These are phyloP conservation scores for Cyberlindnera americana DNA, from an alignment of 805 yeast species.

Conservation along the genomic window DNA sequence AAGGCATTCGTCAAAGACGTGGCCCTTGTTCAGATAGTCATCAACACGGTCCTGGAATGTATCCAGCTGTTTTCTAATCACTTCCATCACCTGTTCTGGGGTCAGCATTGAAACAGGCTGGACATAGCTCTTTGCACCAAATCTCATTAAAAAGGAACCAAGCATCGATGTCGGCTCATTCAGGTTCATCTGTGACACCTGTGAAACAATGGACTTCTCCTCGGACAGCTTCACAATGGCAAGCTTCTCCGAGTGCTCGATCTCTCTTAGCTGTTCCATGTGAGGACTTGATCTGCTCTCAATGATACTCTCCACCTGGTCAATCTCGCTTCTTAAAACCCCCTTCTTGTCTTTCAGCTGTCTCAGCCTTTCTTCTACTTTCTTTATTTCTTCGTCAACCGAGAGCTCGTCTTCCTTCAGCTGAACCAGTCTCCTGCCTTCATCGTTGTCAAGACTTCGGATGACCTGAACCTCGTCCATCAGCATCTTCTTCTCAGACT, in stretches of 20 bases:
- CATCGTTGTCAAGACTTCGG: conserved; percentile 34
- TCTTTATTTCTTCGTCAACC: conserved; percentile 36
- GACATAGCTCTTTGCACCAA: conserved; percentile 12
- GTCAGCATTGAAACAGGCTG: conserved; percentile 5
- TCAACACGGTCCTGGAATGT: conserved; percentile 17
- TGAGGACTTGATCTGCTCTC: conserved; percentile 45
- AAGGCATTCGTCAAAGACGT: conserved; percentile 15
- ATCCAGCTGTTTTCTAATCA: conserved; percentile 21
- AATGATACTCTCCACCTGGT: conserved; percentile 42
- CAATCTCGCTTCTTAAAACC: conserved; percentile 36
- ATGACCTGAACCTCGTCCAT: conserved; percentile 35
- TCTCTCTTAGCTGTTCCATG: conserved; percentile 36
- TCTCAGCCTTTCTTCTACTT: conserved; percentile 32
- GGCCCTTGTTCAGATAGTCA: conserved; percentile 11
- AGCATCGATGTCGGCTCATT: conserved; percentile 6
- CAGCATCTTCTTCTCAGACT: conserved; percentile 31
- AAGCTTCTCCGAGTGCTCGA: conserved; percentile 37
- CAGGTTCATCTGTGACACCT: conserved; percentile 1
- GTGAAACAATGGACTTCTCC: conserved; percentile 22
- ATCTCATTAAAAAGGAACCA: conserved; percentile 18
- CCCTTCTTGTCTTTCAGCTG: conserved; percentile 32
- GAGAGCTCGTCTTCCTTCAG: conserved; percentile 31
- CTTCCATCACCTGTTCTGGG: conserved; percentile 17
- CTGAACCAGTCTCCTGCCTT: conserved; percentile 38
- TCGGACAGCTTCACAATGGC: conserved; percentile 32